A percentile compares a stretch with the other conserved stretches of the same genome.
Conservation (phyloP, 1,139 yeast genomes). For the Nakaseomyces nivariensis region DNA sequence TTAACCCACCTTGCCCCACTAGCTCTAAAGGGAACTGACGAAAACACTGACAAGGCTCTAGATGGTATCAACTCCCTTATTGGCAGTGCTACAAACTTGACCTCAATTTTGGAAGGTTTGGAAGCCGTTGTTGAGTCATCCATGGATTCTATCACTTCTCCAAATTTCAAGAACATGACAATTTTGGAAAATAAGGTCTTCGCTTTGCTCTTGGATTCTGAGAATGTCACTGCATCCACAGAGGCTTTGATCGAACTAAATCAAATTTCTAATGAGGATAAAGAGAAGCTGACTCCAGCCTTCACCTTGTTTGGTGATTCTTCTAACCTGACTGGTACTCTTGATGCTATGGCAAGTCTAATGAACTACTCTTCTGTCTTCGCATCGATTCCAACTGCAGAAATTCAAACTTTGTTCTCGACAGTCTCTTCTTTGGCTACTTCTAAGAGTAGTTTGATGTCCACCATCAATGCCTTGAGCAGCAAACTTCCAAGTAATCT, state of each 20-base stretch:
- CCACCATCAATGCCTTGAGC: slow-evolving; percentile 2
- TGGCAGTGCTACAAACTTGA: slow-evolving; percentile 20
- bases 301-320: slow-evolving; percentile 20
- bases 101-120: slow-evolving; percentile 24
- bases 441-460: slow-evolving; percentile 1
- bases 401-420: slow-evolving; percentile 4
- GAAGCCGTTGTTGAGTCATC: slow-evolving; percentile 18
- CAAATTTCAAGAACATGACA: neutral
- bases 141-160: neutral
- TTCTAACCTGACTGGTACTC: slow-evolving; percentile 23
- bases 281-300: slow-evolving; percentile 21
- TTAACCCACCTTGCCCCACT: slow-evolving; percentile 23
- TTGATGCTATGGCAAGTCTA: slow-evolving; percentile 22
- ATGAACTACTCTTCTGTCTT: slow-evolving; percentile 11
- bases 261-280: slow-evolving; percentile 16
- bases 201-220: slow-evolving; percentile 19
- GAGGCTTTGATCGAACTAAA: slow-evolving; percentile 18
- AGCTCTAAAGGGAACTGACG: slow-evolving; percentile 19
- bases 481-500: neutral
- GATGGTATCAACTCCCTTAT: slow-evolving; percentile 17
- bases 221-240: slow-evolving; percentile 22
- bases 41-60: slow-evolving; percentile 19
- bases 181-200: slow-evolving; percentile 16
- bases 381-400: slow-evolving; percentile 17
- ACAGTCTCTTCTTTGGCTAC: slow-evolving; percentile 1